These are phyloP conservation scores for Phytophthora pinifolia DNA, from an alignment of 352 stramenopile species.

Conservation along the genomic window DNA sequence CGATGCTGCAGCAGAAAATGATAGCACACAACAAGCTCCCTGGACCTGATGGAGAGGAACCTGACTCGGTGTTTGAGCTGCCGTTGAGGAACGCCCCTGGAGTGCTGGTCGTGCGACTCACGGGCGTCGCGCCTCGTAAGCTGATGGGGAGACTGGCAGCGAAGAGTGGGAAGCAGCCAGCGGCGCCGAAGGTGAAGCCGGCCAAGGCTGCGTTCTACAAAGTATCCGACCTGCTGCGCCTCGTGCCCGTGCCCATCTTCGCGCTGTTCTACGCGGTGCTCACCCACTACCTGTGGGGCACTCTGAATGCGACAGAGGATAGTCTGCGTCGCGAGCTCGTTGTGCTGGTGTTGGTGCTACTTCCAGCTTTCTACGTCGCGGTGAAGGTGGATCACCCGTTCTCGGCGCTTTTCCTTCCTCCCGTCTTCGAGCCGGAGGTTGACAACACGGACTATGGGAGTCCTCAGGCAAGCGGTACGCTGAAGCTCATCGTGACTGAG, in stretches of 20 bases:
- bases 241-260: constrained; percentile 65
- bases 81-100: constrained; percentile 56
- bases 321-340: constrained; percentile 53
- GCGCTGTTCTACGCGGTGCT: constrained; percentile 71
- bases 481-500: constrained; percentile 79
- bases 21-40: constrained; percentile 38
- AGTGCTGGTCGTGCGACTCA: constrained; percentile 63
- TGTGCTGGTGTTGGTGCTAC: constrained; percentile 56
- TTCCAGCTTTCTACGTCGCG: constrained; percentile 66
- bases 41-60: constrained; percentile 25
- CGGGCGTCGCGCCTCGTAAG: constrained; percentile 44
- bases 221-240: constrained; percentile 40
- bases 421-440: constrained; percentile 24
- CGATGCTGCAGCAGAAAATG: constrained; percentile 60
- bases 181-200: constrained; percentile 14
- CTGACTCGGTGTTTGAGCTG: constrained; percentile 61
- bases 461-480: constrained; percentile 30
- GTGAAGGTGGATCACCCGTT: constrained; percentile 78
- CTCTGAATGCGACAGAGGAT: constrained; percentile 40
- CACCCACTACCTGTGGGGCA: constrained; percentile 59
- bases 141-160: constrained; percentile 42
- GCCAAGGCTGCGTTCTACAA: constrained; percentile 38
- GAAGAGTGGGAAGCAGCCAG: constrained; percentile 25
- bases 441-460: constrained; percentile 23
- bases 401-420: constrained; percentile 57